Percentiles rank a stretch among this genome's conserved stretches.
Conservation (phyloP, 2,329 filamentous ascomycete genomes). For the Albophoma yamanashiensis region DNA sequence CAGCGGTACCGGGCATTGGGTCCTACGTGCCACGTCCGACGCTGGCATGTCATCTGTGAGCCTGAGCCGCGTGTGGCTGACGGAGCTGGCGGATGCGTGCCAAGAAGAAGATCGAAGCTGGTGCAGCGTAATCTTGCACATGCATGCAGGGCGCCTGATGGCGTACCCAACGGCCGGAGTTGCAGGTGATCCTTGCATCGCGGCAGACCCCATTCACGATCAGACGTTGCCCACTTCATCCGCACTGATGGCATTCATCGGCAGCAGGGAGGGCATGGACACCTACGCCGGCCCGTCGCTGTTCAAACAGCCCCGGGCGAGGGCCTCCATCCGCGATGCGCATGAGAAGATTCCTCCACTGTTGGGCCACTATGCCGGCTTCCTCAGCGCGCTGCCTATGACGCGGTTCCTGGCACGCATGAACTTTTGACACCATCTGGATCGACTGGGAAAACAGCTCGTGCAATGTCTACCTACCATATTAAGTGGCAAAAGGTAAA, state of each 20-base stretch:
- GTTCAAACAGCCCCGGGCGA: slow-evolving; percentile 32
- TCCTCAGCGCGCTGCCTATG: slow-evolving; percentile 25
- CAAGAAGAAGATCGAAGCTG: neutral
- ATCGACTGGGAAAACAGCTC: slow-evolving; percentile 38
- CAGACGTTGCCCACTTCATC: neutral
- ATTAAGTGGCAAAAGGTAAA: too few species aligned
- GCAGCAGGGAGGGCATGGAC: slow-evolving; percentile 22
- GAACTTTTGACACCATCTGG: slow-evolving; percentile 30
- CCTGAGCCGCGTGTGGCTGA: neutral
- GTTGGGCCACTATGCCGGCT: slow-evolving; percentile 30
- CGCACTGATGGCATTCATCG: neutral
- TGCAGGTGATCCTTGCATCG: neutral
- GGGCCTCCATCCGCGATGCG: slow-evolving; percentile 34
- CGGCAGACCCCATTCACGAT: neutral
- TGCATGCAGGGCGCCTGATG: neutral
- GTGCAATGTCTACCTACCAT: slow-evolving; percentile 33
- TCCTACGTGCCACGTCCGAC: neutral
- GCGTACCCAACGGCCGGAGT: neutral
- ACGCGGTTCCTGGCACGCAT: slow-evolving; percentile 29
- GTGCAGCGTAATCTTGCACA: too few species aligned
- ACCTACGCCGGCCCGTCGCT: slow-evolving; percentile 32
- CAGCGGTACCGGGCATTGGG: neutral
- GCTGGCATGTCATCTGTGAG: neutral
- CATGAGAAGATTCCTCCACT: slow-evolving; percentile 32
- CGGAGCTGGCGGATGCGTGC: neutral